phyloP scores from a whole-genome alignment of 73 alveolate species.

The Paramecium bursaria region DNA sequence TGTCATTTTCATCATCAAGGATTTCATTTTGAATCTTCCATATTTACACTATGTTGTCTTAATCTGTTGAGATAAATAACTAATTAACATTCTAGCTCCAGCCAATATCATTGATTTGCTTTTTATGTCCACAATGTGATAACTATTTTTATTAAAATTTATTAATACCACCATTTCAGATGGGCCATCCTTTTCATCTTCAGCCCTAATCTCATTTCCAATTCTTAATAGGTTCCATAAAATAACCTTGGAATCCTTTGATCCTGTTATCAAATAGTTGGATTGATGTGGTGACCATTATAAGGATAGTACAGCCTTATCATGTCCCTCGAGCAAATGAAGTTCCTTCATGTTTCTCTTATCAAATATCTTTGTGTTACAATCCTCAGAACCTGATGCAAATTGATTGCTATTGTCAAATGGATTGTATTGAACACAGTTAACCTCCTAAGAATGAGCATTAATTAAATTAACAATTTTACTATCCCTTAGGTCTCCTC shows the following conservation, averaged over 20 bases:
- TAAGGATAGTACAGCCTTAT: conserved; percentile 4
- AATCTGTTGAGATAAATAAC: too few species aligned
- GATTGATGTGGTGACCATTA: conserved; percentile 90
- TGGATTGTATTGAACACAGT: conserved; percentile 91
- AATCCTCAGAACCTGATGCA: conserved; percentile 23
- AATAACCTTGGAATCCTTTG: conserved; percentile 96
- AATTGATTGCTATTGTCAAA: conserved; percentile 72
- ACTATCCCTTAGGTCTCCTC: conserved; percentile 76
- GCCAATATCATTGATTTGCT: too few species aligned
- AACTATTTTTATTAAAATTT: too few species aligned
- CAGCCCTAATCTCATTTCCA: conserved; percentile 78
- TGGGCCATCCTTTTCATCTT: conserved; percentile 93
- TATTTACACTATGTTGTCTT: too few species aligned
- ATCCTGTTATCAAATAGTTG: conserved; percentile 88
- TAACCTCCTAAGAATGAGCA: conserved; percentile 94
- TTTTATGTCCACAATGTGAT: too few species aligned
- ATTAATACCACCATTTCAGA: conserved; percentile 85
- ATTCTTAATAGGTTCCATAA: conserved; percentile 94
- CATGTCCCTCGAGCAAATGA: conserved; percentile 14
- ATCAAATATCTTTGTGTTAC: conserved; percentile 35
- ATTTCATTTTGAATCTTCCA: too few species aligned
- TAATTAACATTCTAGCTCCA: too few species aligned
- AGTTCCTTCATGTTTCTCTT: conserved; percentile 17
- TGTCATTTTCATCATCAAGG: too few species aligned
- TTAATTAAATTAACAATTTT: conserved; percentile 31